Evolutionary conservation across 495 filamentous ascomycete genomes (phyloP), one percentile per base, ranked within the genome.

Genomic region (Daldinia bambusicola): DNA sequence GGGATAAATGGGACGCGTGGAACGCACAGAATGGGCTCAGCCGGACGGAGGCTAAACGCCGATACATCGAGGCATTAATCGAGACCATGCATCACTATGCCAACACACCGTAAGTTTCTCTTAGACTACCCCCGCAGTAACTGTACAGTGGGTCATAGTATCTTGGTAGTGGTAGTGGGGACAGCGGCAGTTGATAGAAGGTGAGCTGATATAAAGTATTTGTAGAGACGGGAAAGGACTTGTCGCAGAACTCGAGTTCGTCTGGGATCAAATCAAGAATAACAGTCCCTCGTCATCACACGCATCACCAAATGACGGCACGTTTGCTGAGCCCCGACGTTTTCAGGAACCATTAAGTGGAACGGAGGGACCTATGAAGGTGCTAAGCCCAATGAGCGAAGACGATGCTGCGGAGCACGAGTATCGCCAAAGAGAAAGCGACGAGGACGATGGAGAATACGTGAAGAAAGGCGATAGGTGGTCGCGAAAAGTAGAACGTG

Each of bases 61-160:
- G 89, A 43, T 99, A 99, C 76, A 94, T 99, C 79, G 89, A 91
- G 58, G 93, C 92, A 7, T 83, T 99, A 36, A 96, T 99, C 79
- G 89, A 95, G 76, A 98, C 95, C 0, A 98, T 99, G 95, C 94
- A 98, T 78, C 84, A 85, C 69, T 98, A 95, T 77, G 95, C 95
- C 41, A 90, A 89, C 64, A 94, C 93, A 12, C 86, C 91, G 85
- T 87, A 67, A 80, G 85, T 72, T 36, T 41, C 26, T 10, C 50
- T 38, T 64, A 13, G 18, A 57, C 31, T 31, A 32, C 26, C 50
- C 22, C 22, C 13, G 38, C 8, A 30, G 32, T 66, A 70, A 51
- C 51, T 55, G 10, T n/a, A n/a, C 30, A 50, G 52, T 40, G 31
- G 51, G 58, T 12, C 38, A 37, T 40, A 4, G n/a, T 16, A 1